Percentiles rank a stretch among this genome's conserved stretches.
phyloP scores from a whole-genome alignment of 805 yeast species.

The Ogataea henricii region DNA sequence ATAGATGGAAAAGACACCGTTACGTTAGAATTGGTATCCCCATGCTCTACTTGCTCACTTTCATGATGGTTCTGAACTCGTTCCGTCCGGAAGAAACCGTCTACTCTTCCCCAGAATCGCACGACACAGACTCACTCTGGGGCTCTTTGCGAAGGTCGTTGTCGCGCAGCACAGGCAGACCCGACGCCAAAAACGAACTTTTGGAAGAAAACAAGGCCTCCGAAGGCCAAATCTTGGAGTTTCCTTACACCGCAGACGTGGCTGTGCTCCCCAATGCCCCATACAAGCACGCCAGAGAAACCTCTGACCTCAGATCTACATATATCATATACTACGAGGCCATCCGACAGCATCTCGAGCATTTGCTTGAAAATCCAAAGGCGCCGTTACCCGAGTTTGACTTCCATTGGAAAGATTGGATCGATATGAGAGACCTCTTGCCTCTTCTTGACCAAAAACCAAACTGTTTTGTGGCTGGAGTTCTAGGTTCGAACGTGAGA shows the following conservation, averaged over 20 bases:
- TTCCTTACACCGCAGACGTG: conserved; percentile 35
- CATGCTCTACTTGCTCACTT: conserved; percentile 19
- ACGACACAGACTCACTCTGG: conserved; percentile 1
- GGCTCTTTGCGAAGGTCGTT: conserved; percentile 5
- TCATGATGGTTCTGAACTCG: conserved; percentile 16
- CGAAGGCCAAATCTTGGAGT: conserved; percentile 19
- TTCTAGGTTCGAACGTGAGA: conserved; percentile 41
- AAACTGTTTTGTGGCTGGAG: conserved; percentile 47
- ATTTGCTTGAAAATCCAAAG: conserved; percentile 27
- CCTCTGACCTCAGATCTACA: conserved; percentile 39
- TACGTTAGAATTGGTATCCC: conserved; percentile 22
- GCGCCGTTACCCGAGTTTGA: conserved; percentile 38
- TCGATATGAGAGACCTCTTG: conserved; percentile 45
- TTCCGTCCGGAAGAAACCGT: conserved; percentile 4
- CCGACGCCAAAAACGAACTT: conserved; percentile 23
- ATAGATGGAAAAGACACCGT: conserved; percentile 20
- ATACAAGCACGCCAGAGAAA: conserved; percentile 37
- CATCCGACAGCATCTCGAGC: conserved; percentile 32
- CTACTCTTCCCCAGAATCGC: not conserved
- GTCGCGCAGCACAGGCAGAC: conserved; percentile 9
- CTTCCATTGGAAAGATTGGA: conserved; percentile 61
- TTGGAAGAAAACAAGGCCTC: conserved; percentile 20
- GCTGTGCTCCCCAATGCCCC: conserved; percentile 42
- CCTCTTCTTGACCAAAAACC: conserved; percentile 43
- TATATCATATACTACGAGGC: conserved; percentile 36